Base-by-base conservation (phyloP, 2,329 filamentous ascomycete genomes). In the Malbranchea zuffiana region DNA sequence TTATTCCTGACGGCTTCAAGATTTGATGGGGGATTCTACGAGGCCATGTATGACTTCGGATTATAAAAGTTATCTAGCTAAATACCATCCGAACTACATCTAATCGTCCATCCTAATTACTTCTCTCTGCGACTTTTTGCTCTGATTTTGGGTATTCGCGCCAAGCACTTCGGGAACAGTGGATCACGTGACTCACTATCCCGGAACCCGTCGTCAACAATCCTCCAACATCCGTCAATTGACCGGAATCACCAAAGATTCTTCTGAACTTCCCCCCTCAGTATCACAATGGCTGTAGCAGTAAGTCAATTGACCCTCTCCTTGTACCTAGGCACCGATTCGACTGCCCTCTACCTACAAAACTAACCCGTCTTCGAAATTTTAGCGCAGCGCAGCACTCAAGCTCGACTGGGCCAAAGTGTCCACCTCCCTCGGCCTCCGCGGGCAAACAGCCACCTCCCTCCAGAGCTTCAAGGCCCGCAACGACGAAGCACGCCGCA, bases 371-470 rank as follows among this genome's bases (percentile, higher is more conserved):
- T 13, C 15, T 21, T 24, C 33, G 15, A 37, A 35, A 19, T 13
- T 39, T 19, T 55, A 96, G 88, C 82, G 86, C 76, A 94, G 85
- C 77, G 87, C 88, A 74, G 87, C 88, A 68, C 78, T 92, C 69
- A 98, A 96, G 78, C 78, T 98, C 75, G 90, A 98, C 80, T 98
- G 90, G 90, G 78, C 78, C 70, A 90, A 92, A 72, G 78, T 98
- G 60, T 81, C 81, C 68, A 78, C 75, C 68, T 92, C 88, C 60
- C 86, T 98, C 57, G 88, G 88, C 65, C 85, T 98, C 65, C 84
- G 84, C 66, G 90, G 90, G 64, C 83, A 86, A 71, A 98, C 90
- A 52, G 87, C 84, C 52, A 69, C 80, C 56, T 82, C 88, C 45
- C 85, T 98, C 45, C 81, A 88, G 64, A 76, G 84, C 50, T 98